Percentiles rank a stretch among this genome's conserved stretches.
Conservation (phyloP, 1,284 basidiomycete species). For the Rhodofomes roseus region DNA sequence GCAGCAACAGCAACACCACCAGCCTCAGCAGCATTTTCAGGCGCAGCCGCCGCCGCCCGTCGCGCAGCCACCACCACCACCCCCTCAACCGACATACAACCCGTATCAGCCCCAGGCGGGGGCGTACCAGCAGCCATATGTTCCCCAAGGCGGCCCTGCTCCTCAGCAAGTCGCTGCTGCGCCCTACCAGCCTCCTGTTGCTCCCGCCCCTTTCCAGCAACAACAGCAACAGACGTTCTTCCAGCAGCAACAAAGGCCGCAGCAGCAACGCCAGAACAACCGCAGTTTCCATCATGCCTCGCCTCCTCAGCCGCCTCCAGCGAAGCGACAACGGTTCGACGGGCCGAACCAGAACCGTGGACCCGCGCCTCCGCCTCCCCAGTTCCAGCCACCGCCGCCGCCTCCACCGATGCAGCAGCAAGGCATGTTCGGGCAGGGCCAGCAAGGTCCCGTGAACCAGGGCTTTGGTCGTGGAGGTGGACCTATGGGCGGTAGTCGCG, state of each 20-base stretch:
- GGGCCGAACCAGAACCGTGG: constrained; percentile 49
- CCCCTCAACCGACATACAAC: constrained; percentile 57
- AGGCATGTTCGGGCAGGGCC: constrained; percentile 17
- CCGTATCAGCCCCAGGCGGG: constrained; percentile 73
- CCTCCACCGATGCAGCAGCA: constrained; percentile 26
- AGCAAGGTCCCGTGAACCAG: constrained; percentile 19
- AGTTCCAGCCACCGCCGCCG: constrained; percentile 42
- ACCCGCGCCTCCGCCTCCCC: constrained; percentile 38
- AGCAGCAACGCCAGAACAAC: constrained; percentile 38
- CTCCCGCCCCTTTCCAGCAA: constrained; percentile 26
- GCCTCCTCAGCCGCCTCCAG: constrained; percentile 70
- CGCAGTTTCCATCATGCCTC: constrained; percentile 55
- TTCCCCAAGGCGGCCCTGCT: constrained; percentile 53
- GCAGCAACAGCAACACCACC: constrained; percentile 57
- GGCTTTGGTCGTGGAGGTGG: constrained; percentile 34
- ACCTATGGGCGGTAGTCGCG: constrained; percentile 34
- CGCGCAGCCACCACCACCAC: constrained; percentile 42
- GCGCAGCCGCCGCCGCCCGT: constrained; percentile 42
- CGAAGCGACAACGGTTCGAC: constrained; percentile 83
- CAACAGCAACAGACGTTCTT: constrained; percentile 25
- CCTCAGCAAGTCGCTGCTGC: constrained; percentile 35
- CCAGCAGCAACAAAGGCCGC: constrained; percentile 44
- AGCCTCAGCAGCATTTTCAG: constrained; percentile 46
- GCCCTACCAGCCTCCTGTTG: constrained; percentile 26
- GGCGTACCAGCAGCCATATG: constrained; percentile 59